A percentile compares a stretch with the other conserved stretches of the same genome.
phyloP scores from a whole-genome alignment of 148 eudicot genomes.

The Rhododendron mucronatum region DNA sequence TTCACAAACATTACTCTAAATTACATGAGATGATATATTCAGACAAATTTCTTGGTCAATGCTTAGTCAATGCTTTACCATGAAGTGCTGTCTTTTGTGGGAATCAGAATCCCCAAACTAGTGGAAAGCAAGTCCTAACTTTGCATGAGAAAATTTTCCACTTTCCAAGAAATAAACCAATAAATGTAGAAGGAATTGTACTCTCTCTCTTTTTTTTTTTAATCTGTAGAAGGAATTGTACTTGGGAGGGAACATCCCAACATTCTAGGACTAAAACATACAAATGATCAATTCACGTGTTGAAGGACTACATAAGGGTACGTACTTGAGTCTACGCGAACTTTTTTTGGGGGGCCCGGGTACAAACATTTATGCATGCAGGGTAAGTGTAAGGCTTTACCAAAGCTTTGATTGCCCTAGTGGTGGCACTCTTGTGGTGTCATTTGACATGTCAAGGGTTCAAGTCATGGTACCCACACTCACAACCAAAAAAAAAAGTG shows the following conservation, averaged over 20 bases:
- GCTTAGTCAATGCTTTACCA: not conserved
- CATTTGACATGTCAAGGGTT: too few species aligned
- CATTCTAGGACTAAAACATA: not conserved
- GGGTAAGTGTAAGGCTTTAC: too few species aligned
- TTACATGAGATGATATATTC: not conserved
- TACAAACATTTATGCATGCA: not conserved
- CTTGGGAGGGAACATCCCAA: not conserved
- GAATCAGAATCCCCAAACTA: not conserved
- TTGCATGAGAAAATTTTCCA: not conserved
- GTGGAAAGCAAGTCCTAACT: not conserved
- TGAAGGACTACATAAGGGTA: not conserved
- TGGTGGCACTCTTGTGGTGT: too few species aligned
- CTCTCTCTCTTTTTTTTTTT: too few species aligned
- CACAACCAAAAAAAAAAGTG: too few species aligned
- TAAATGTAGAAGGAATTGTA: not conserved
- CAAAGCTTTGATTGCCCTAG: too few species aligned
- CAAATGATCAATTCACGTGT: not conserved
- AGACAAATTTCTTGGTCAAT: not conserved
- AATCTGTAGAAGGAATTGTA: not conserved
- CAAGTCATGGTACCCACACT: too few species aligned
- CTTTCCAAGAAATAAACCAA: not conserved
- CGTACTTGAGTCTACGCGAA: not conserved
- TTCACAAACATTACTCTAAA: not conserved
- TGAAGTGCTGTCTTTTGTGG: not conserved
- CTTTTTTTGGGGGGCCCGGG: too few species aligned